A percentile compares a stretch with the other conserved stretches of the same genome.
Conservation (phyloP, 257 asterid genomes). For the Craterostigma plantagineum region DNA sequence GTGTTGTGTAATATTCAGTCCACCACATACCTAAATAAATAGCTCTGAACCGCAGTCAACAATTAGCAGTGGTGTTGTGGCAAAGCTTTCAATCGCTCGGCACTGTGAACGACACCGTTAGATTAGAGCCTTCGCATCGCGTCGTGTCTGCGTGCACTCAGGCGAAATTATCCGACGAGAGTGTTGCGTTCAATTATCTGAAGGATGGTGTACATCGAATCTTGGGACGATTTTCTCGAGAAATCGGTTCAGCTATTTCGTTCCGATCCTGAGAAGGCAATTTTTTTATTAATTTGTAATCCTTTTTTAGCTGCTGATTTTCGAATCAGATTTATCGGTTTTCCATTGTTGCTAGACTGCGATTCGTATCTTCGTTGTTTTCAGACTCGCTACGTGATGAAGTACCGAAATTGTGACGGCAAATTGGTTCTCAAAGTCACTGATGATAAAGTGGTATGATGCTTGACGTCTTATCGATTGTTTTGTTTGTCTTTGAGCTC, state of each 20-base stretch:
- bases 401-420: slow-evolving; percentile 78
- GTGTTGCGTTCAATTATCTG: no score
- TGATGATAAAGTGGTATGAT: slow-evolving; percentile 52
- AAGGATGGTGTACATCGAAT: slow-evolving; percentile 3
- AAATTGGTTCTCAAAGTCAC: slow-evolving; percentile 85
- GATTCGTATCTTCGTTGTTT: slow-evolving; percentile 2
- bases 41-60: no score
- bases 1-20: no score
- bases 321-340: neutral
- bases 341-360: neutral
- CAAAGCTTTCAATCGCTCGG: no score
- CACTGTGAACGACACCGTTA: no score
- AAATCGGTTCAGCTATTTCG: slow-evolving; percentile 3
- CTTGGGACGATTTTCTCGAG: slow-evolving; percentile 6
- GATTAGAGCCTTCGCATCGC: no score
- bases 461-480: neutral
- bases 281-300: neutral
- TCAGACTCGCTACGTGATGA: slow-evolving; percentile 77
- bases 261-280: slow-evolving; percentile 2
- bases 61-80: no score
- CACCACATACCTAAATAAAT: no score
- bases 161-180: no score
- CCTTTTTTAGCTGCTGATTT: neutral
- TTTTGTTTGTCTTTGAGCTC: neutral
- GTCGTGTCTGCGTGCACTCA: no score